Evolutionary conservation across 2,329 filamentous ascomycete species (phyloP), one percentile per base, ranked within the genome.

Genomic region (Amphichorda felina): DNA sequence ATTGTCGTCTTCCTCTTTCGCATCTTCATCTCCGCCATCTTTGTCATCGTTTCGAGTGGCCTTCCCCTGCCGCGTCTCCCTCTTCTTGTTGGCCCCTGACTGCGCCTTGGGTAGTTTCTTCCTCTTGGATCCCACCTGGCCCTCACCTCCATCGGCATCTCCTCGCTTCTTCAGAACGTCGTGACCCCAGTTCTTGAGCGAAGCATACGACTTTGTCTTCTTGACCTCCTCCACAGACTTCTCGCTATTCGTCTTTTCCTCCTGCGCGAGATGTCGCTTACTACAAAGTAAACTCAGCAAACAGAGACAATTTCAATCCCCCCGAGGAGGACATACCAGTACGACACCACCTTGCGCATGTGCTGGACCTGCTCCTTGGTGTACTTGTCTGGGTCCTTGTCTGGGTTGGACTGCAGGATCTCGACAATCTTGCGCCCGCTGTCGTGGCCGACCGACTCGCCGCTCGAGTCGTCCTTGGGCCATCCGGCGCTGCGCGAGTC

Each of bases 231-330:
- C 56, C 0, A 49, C 40, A 0, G 62, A 50, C 34, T 72, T 71
- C 43, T 77, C 60, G 38, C 63, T 56, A 45, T 79, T 77, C 24
- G 61, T 63, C 41, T 64, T 68, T 38, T 68, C 63, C 50, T 82
- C 76, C 45, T 80, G 75, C 0, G 75, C 76, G 0, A 82, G 56
- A 55, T 81, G 76, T 4, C 75, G 62, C 50, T 81, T 82, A 50
- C 58, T 63, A 30, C 10, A n/a, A 18, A 13, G 8, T 30, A 15
- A 4, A 10, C 18, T 17, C 13, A 32, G 30, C 8, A 4, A 30
- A 13, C 5, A 28, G 26, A 6, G 26, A 14, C 13, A 28, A 14
- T 6, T 8, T 26, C 24, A 26, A 13, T 26, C 8, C 24, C n/a
- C n/a, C n/a, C n/a, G n/a, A n/a, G n/a, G n/a, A n/a, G n/a, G n/a